Evolutionary conservation across 768 basidiomycete species (phyloP), one percentile per base, ranked within the genome.

Genomic region (Dentipellis sp.): DNA sequence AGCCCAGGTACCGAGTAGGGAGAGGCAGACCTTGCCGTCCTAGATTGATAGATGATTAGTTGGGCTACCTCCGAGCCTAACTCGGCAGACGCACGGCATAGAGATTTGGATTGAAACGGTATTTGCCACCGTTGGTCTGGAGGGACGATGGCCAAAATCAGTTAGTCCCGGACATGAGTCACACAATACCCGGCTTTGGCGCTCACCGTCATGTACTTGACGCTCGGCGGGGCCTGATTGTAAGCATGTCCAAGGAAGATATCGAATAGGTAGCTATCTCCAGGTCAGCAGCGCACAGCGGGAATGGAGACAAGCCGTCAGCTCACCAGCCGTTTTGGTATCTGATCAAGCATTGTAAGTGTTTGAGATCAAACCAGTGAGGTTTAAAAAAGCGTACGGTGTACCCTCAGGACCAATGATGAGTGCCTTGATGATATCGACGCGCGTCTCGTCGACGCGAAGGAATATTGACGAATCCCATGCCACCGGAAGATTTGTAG

Each of bases 381-480:
- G 2, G 45, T 54, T 6, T 38, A 58, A 21, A 4, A 54, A 21
- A 46, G 76, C 86, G 66, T 75, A 95, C 82, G 94, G 94, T 42
- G 94, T 95, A 52, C 88, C 91, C 74, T 94, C 91, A 10, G 94
- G 94, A 1, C 94, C 94, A 19, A 89, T 91, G 59, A 92, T 90
- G 17, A 91, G 70, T n/a, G 88, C 88, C 66, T 94, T 95, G 69
- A 94, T 92, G 49, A 94, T 78, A 66, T 94, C 93, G 12, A 94
- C 91, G 11, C 93, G 82, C 14, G 81, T 85, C 72, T 97, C 94
- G 67, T 97, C 94, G 4, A 95, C 93, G 52, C 89, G 80, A 56
- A 97, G 71, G 72, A 95, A 97, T 60, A 97, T 86, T 1, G 91
- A 94, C 4, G 94, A 95, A 64, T 92, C 84, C 90, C 92, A 97